Evolutionary conservation across 495 filamentous ascomycete species (phyloP), one percentile per base, ranked within the genome.

Genomic region (Elasticomyces elasticus): DNA sequence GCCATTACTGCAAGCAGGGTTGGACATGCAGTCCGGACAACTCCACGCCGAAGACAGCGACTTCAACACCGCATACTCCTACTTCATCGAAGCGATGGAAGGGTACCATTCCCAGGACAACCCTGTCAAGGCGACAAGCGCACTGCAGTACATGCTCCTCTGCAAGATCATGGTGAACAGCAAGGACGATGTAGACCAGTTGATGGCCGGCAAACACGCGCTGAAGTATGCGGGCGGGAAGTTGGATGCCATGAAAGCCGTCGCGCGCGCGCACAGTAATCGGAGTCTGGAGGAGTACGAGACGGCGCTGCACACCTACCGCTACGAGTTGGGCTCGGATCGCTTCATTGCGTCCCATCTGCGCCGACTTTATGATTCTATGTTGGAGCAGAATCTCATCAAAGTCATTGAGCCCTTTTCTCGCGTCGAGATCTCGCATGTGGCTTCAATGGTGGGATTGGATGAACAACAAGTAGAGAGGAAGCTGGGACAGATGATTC

Each of bases 101-200:
- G 92, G 92, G 41, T 97, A 97, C 72, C 89, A 87, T 69, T 82
- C 86, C 6, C 87, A 95, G 66, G 92, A 99, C 56, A 87, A 91
- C 60, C 71, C 83, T 6, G 75, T 79, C 55, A 84, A 88, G 69
- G 92, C 92, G 5, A 91, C 89, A 9, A 83, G 90, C 9, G 86
- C 92, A 24, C 74, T 99, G 58, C 94, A 99, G 72, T 99, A 99
- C 78, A 97, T 99, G 94, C 77, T 99, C 30, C 81, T 99, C 26
- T 97, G 92, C 79, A 96, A 97, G 76, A 94, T 99, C 74, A 97
- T 99, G 92, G 76, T 96, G 58, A 99, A 99, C 73, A 73, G 91
- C 28, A 87, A 80, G 58, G 89, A 96, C 74, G 92, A 99, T 71
- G 91, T 99, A 65, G 90, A 89, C 71, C 78, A 81, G 63, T 76